Percentiles rank a stretch among this genome's conserved stretches.
phyloP scores from a whole-genome alignment of 2,329 filamentous ascomycete species.

The Hirsutella minnesotensis region DNA sequence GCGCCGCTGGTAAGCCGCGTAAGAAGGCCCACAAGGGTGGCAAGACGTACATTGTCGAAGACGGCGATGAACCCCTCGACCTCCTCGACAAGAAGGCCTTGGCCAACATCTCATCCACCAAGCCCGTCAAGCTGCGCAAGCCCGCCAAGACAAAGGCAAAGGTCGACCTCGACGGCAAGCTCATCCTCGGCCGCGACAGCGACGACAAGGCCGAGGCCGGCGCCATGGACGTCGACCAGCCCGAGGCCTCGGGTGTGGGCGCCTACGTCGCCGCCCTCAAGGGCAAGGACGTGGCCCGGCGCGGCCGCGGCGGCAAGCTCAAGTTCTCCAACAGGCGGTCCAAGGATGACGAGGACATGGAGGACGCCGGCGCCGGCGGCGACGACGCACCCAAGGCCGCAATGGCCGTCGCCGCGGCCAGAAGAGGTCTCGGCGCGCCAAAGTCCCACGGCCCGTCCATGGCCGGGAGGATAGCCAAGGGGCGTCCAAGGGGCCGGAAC shows the following conservation, averaged over 20 bases:
- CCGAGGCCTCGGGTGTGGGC: constrained; percentile 51
- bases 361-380: constrained; percentile 37
- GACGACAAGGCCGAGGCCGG: constrained; percentile 34
- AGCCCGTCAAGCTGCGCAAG: constrained; percentile 55
- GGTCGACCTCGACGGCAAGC: constrained; percentile 66
- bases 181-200: constrained; percentile 55
- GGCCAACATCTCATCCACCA: constrained; percentile 86
- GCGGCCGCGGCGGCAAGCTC: constrained; percentile 54
- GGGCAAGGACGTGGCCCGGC: constrained; percentile 52
- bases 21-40: constrained; percentile 46
- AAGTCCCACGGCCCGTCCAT: constrained; percentile 29
- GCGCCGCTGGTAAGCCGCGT: constrained; percentile 32
- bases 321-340: constrained; percentile 57
- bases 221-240: constrained; percentile 53
- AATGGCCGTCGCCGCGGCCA: constrained; percentile 27
- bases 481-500: constrained; percentile 17
- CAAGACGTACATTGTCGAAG: constrained; percentile 82
- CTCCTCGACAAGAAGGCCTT: constrained; percentile 80
- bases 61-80: constrained; percentile 90
- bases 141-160: constrained; percentile 50
- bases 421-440: constrained; percentile 38
- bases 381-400: constrained; percentile 19
- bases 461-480: constrained; percentile 27
- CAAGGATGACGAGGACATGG: constrained; percentile 39
- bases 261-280: constrained; percentile 61